Percentiles rank a stretch among this genome's conserved stretches.
phyloP scores from a whole-genome alignment of 345 rosid genomes.

The Garcia nutans region DNA sequence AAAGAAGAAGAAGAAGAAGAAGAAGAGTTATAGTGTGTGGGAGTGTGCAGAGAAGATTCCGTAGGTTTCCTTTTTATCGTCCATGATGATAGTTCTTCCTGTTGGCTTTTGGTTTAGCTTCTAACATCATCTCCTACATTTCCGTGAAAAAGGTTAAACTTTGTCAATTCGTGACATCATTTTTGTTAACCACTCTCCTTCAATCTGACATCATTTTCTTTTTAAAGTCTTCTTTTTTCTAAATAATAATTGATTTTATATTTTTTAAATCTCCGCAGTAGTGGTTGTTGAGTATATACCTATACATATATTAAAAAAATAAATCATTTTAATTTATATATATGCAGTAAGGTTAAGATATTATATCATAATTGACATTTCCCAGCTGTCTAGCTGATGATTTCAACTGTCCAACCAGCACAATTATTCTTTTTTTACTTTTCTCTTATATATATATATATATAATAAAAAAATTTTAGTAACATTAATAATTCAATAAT shows the following conservation, averaged over 20 bases:
- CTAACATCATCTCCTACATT: conserved; percentile 47
- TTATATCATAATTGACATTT: conserved; percentile 21
- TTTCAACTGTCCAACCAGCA: conserved; percentile 27
- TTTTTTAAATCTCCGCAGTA: conserved; percentile 13
- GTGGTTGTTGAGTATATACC: conserved; percentile 24
- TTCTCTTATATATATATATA: too few relatives aligned
- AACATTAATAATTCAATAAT: too few relatives aligned
- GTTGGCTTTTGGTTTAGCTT: conserved; percentile 34
- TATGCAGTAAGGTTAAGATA: conserved; percentile 7
- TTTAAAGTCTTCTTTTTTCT: neutral
- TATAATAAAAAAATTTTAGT: too few relatives aligned
- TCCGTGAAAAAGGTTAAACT: conserved; percentile 51
- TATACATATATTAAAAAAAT: neutral
- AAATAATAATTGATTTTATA: too few relatives aligned
- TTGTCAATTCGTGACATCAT: conserved; percentile 47
- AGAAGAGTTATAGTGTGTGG: neutral
- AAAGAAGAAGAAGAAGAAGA: neutral
- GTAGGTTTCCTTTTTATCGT: conserved; percentile 22
- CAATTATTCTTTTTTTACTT: conserved; percentile 13
- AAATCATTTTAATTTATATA: too few relatives aligned
- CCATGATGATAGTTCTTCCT: conserved; percentile 41
- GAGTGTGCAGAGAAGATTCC: conserved; percentile 38
- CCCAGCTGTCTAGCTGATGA: conserved; percentile 24
- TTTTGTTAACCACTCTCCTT: conserved; percentile 37
- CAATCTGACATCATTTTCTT: conserved; percentile 21